A percentile compares a stretch with the other conserved stretches of the same genome.
Evolutionary conservation across 179 eudicot genomes (phyloP).

Genomic region (Patellifolia procumbens): DNA sequence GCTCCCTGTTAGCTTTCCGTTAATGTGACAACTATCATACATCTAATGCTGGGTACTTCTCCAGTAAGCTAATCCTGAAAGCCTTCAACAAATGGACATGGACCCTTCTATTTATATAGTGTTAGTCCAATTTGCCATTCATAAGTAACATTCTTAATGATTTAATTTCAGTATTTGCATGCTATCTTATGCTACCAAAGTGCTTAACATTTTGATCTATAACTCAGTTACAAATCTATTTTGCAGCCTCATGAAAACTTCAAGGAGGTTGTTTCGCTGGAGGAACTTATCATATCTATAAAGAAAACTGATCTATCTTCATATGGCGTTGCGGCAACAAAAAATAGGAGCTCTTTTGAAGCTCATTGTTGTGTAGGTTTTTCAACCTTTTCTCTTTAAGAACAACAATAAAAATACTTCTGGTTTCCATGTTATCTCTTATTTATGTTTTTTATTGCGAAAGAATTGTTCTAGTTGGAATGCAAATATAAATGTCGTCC

Average conservation of each 20-base stretch:
- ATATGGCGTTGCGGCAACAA: constrained; percentile 36
- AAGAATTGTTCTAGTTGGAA: not conserved
- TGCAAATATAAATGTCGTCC: not conserved
- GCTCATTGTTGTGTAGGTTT: constrained; percentile 62
- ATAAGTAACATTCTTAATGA: not conserved
- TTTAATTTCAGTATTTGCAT: constrained; percentile 10
- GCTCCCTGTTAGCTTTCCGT: not conserved
- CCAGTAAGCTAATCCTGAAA: not conserved
- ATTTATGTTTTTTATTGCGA: not conserved
- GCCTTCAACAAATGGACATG: not conserved
- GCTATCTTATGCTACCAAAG: not conserved
- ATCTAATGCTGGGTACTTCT: not conserved
- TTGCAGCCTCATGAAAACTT: constrained; percentile 43
- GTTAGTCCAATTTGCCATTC: not conserved
- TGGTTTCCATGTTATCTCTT: not conserved
- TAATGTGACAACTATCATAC: not conserved
- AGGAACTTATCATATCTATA: constrained; percentile 45
- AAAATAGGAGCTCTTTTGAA: constrained; percentile 38
- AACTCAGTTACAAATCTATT: constrained; percentile 20
- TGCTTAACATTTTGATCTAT: constrained; percentile 3
- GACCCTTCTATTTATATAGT: not conserved
- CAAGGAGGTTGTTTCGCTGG: constrained; percentile 43
- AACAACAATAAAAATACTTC: not conserved
- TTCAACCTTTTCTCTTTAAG: not conserved
- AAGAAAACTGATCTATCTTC: constrained; percentile 36